Conservation (phyloP, 2,329 filamentous ascomycete genomes). For the Colletotrichum sp. region DNA sequence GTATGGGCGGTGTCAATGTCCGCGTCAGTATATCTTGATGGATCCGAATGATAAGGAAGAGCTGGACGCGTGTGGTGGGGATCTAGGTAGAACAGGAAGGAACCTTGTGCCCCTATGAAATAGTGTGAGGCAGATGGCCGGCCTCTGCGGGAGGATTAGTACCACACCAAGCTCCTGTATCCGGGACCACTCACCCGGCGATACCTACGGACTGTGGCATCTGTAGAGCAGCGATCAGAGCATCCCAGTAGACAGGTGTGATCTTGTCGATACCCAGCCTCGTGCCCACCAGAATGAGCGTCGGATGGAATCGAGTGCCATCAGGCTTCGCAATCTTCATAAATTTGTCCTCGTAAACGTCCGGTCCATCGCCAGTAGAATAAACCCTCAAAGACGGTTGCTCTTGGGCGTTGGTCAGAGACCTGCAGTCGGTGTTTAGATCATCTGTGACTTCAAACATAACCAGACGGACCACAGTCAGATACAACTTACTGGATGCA, state of each 20-base stretch:
- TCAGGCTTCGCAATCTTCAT: constrained; percentile 75
- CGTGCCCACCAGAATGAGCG: constrained; percentile 86
- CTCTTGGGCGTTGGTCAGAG: constrained; percentile 71
- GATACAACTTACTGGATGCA: constrained; percentile 79
- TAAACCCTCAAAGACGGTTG: constrained; percentile 75
- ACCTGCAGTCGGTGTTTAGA: constrained; percentile 51
- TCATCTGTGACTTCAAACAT: neutral
- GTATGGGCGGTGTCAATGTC: constrained; percentile 89
- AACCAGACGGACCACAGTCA: neutral
- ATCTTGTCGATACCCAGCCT: constrained; percentile 92
- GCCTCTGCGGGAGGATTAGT: constrained; percentile 59
- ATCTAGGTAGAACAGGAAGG: constrained; percentile 91
- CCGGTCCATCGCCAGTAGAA: constrained; percentile 85
- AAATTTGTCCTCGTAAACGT: constrained; percentile 92
- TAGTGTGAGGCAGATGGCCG: constrained; percentile 85
- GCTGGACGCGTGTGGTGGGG: constrained; percentile 85
- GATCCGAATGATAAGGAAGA: constrained; percentile 66
- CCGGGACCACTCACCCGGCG: constrained; percentile 70
- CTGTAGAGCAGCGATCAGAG: constrained; percentile 83
- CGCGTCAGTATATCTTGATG: constrained; percentile 66
- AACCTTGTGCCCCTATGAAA: constrained; percentile 67
- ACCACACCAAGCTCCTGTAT: neutral
- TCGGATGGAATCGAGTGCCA: constrained; percentile 75
- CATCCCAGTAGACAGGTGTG: constrained; percentile 93
- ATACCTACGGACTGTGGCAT: constrained; percentile 95